Evolutionary conservation across 192 early-diverging fungal genomes (phyloP), one percentile per base, ranked within the genome.

Genomic region (Spinellus fusiger): DNA sequence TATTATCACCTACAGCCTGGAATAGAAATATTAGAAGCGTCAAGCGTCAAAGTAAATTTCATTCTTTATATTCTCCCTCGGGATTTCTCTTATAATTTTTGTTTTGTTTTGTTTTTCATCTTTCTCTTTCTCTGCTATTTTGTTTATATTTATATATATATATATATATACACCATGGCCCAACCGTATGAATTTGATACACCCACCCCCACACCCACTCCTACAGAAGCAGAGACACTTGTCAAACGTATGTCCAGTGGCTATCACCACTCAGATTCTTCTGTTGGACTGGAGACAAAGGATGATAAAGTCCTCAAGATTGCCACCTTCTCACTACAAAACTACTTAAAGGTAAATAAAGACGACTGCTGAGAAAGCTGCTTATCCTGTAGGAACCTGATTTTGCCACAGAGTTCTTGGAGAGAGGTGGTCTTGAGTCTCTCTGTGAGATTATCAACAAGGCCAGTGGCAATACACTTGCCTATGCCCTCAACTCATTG

Each of bases 401-500:
- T 47, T 88, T 88, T 70, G 78, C 75, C 1, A 70, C 78, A 32
- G 86, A 83, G 57, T 88, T 89, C 50, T 68, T 87, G 37, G 59
- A 68, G 28, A 51, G 73, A 31, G 80, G 74, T 13, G 86, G 86
- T 10, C 62, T 84, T 23, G 63, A 76, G 40, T 75, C 75, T 20
- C 67, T 88, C 12, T 84, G 86, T 44, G 77, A 79, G 15, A 70
- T 79, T 40, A 84, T 88, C 40, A 77, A 78, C 51, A 80, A 76
- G 26, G 52, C 70, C 1, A 70, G 63, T 61, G 86, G 86, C 12
- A 88, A 88, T 54, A 88, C 84, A 4, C 65, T 88, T 4, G 86
- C 86, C 7, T 88, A 88, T 72, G 86, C 86, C 3, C 65, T 88
- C 47, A 80, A 76, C 33, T 81, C 86, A 1, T 68, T 88, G 48